Evolutionary conservation across 1,139 yeast genomes (phyloP).

Genomic region (Lodderomyces beijingensis): DNA sequence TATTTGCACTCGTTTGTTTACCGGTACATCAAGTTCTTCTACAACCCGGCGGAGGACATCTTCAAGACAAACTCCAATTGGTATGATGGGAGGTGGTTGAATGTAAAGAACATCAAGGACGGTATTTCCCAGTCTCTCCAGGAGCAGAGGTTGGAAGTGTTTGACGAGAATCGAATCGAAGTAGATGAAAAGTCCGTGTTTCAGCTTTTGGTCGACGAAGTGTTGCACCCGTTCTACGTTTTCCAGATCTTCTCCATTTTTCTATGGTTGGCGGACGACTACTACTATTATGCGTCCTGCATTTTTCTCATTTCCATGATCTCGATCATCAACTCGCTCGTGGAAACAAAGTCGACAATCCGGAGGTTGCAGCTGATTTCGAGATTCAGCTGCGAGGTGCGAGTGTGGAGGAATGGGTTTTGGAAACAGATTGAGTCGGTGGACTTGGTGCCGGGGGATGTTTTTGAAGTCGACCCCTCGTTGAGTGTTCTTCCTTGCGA

Average conservation of each 20-base stretch:
- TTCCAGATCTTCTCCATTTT: constrained; percentile 90
- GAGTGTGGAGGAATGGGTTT: constrained; percentile 89
- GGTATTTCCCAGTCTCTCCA: constrained; percentile 71
- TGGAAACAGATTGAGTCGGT: constrained; percentile 81
- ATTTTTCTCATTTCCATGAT: constrained; percentile 80
- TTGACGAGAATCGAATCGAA: constrained; percentile 73
- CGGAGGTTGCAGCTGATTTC: constrained; percentile 71
- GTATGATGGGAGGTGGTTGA: constrained; percentile 77
- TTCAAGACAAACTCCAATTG: constrained; percentile 82
- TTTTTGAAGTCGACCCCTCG: constrained; percentile 87
- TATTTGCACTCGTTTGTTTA: constrained; percentile 67
- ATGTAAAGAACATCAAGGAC: constrained; percentile 50
- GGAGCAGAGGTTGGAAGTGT: constrained; percentile 66
- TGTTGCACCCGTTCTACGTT: constrained; percentile 88
- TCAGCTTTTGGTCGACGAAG: constrained; percentile 76
- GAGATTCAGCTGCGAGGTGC: constrained; percentile 67
- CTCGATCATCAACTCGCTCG: constrained; percentile 72
- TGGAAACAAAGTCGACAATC: constrained; percentile 80
- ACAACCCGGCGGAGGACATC: constrained; percentile 82
- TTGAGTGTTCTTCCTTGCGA: constrained; percentile 79
- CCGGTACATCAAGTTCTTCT: constrained; percentile 77
- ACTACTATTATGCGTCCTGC: constrained; percentile 90
- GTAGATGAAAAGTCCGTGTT: constrained; percentile 67
- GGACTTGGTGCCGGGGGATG: constrained; percentile 95
- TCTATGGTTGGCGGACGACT: constrained; percentile 88